phyloP scores from a whole-genome alignment of 805 yeast genomes.

The Candida parachauliodes region DNA sequence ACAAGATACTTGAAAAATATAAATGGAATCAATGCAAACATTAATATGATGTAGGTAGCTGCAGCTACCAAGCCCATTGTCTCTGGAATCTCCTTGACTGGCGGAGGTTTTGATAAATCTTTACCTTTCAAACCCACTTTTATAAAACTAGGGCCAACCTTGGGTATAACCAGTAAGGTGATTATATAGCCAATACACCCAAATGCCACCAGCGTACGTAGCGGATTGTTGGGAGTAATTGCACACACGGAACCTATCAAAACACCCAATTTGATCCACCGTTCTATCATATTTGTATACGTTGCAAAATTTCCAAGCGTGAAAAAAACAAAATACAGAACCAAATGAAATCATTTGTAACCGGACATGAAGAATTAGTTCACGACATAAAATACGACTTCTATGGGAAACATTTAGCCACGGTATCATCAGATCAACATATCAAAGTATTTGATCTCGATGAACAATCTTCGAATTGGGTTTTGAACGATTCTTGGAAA shows the following conservation, averaged over 20 bases:
- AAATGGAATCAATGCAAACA: conserved; percentile 86
- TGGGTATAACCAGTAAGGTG: conserved; percentile 64
- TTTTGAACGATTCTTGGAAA: conserved; percentile 82
- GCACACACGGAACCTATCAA: conserved; percentile 18
- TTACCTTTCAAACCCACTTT: conserved; percentile 80
- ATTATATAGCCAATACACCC: conserved; percentile 61
- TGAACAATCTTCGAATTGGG: conserved; percentile 69
- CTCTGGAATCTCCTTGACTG: conserved; percentile 68
- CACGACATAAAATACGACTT: conserved; percentile 90
- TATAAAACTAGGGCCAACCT: conserved; percentile 61
- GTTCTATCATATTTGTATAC: conserved; percentile 1
- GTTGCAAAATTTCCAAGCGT: conserved; percentile 2
- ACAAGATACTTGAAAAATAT: conserved; percentile 75
- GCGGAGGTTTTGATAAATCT: conserved; percentile 77
- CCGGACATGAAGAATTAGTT: conserved; percentile 90
- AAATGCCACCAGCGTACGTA: conserved; percentile 63
- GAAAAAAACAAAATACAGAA: conserved; percentile 1
- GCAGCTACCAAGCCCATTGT: conserved; percentile 91
- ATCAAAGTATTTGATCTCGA: conserved; percentile 83
- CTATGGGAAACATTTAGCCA: conserved; percentile 89
- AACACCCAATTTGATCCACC: conserved; percentile 10
- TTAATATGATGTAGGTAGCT: conserved; percentile 69
- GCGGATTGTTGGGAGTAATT: conserved; percentile 42
- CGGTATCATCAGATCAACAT: conserved; percentile 93
- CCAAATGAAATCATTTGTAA: conserved; percentile 63